Evolutionary conservation across 192 early-diverging fungal genomes (phyloP).

Genomic region (Coemansia sp.): DNA sequence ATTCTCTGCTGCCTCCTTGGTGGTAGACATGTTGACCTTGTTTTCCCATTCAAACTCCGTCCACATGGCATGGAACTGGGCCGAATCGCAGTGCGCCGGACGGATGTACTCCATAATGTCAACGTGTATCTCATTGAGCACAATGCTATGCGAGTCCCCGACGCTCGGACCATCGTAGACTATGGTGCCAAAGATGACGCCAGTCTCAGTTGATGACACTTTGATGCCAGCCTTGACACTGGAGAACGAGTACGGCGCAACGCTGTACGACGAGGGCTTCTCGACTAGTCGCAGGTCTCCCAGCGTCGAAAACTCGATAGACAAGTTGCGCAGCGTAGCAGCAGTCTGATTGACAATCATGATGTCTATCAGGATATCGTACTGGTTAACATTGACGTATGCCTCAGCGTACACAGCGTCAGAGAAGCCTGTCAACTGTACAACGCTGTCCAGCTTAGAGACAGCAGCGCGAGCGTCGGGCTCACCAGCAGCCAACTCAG

Average conservation of each 20-base stretch:
- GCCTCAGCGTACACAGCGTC: slow-evolving; percentile 99
- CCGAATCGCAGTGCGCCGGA: slow-evolving; percentile 84
- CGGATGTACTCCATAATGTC: slow-evolving; percentile 99
- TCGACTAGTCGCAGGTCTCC: slow-evolving; percentile 98
- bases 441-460: slow-evolving; percentile 90
- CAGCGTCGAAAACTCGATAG: slow-evolving; percentile 97
- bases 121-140: slow-evolving; percentile 96
- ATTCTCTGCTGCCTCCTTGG: slow-evolving; percentile 60
- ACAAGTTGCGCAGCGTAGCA: slow-evolving; percentile 93
- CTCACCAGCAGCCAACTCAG: slow-evolving; percentile 85
- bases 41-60: slow-evolving; percentile 99
- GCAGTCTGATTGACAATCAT: slow-evolving; percentile 96
- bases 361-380: slow-evolving; percentile 94
- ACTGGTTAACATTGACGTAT: slow-evolving; percentile 96
- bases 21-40: slow-evolving; percentile 97
- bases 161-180: slow-evolving; percentile 95
- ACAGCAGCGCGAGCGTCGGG: slow-evolving; percentile 72
- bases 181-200: slow-evolving; percentile 98
- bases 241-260: slow-evolving; percentile 91
- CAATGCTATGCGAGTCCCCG: slow-evolving; percentile 87
- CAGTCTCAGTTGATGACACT: slow-evolving; percentile 97
- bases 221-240: slow-evolving; percentile 97
- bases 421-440: slow-evolving; percentile 96
- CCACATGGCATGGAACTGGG: slow-evolving; percentile 98
- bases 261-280: slow-evolving; percentile 80